Evolutionary conservation across 2,329 filamentous ascomycete species (phyloP).

Genomic region (Thielaviopsis ethacetica): DNA sequence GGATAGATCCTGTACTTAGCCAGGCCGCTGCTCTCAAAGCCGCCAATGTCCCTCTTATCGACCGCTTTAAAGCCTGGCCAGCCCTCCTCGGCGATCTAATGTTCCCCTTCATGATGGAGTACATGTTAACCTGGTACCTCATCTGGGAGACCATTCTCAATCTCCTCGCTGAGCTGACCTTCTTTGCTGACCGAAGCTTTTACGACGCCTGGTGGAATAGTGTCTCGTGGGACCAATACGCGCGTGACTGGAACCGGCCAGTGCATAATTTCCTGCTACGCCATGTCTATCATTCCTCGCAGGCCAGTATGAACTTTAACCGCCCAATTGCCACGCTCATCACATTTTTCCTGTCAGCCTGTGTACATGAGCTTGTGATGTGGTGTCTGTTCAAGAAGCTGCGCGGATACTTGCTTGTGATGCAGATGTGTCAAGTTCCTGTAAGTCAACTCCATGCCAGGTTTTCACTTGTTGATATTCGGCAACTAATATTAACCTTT

Average conservation of each 20-base stretch:
- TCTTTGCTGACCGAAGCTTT: conserved; percentile 63
- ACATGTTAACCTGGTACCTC: conserved; percentile 62
- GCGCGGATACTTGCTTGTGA: conserved; percentile 53
- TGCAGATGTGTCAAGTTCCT: conserved; percentile 61
- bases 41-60: conserved; percentile 39
- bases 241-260: conserved; percentile 62
- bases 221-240: conserved; percentile 59
- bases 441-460: conserved; percentile 19
- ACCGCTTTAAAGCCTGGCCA: conserved; percentile 51
- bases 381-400: conserved; percentile 67
- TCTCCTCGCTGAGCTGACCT: conserved; percentile 58
- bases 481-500: not conserved
- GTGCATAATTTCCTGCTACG: conserved; percentile 64
- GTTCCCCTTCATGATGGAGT: conserved; percentile 67
- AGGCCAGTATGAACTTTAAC: conserved; percentile 54
- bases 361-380: conserved; percentile 64
- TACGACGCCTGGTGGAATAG: conserved; percentile 50
- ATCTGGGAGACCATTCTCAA: conserved; percentile 68
- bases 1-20: conserved; percentile 48
- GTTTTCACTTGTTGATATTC: not conserved
- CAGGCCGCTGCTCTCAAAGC: conserved; percentile 52
- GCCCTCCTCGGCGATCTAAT: conserved; percentile 61
- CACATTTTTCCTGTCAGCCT: conserved; percentile 56
- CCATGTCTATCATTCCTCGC: conserved; percentile 65
- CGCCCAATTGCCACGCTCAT: conserved; percentile 57